These are phyloP conservation scores for Epicoccum sorghinum DNA, from an alignment of 2,329 filamentous ascomycete species.

Conservation along the genomic window DNA sequence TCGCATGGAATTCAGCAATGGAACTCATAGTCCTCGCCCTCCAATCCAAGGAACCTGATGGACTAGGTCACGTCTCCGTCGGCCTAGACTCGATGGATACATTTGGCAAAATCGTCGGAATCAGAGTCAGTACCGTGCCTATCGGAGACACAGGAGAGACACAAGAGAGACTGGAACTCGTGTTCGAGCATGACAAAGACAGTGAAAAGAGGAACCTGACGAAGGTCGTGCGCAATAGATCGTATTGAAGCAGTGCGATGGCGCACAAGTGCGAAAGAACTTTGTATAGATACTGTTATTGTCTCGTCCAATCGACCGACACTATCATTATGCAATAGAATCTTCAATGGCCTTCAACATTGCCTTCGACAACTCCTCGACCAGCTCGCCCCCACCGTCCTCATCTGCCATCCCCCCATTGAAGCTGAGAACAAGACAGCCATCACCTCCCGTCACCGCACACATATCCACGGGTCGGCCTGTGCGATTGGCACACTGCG, in stretches of 20 bases:
- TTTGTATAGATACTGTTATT: no score
- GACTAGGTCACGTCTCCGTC: slow-evolving; percentile 12
- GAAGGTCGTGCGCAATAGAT: neutral
- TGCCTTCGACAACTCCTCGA: neutral
- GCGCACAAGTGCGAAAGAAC: no score
- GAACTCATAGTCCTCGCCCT: slow-evolving; percentile 23
- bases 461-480: slow-evolving; percentile 49
- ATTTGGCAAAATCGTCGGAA: slow-evolving; percentile 16
- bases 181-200: slow-evolving; percentile 16
- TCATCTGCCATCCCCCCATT: slow-evolving; percentile 33
- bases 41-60: slow-evolving; percentile 18
- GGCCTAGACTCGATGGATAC: slow-evolving; percentile 20
- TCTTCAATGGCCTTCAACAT: no score
- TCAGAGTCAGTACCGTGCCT: slow-evolving; percentile 12
- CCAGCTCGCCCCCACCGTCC: slow-evolving; percentile 25
- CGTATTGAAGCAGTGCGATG: no score
- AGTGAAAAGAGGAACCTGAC: neutral
- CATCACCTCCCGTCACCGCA: slow-evolving; percentile 53
- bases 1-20: slow-evolving; percentile 21
- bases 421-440: slow-evolving; percentile 49
- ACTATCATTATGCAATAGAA: neutral
- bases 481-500: slow-evolving; percentile 51
- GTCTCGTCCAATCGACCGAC: no score
- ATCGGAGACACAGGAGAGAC: neutral
- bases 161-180: slow-evolving; percentile 13